Base-by-base conservation (phyloP, 352 stramenopile genomes). In the Globisporangium alternatum region DNA sequence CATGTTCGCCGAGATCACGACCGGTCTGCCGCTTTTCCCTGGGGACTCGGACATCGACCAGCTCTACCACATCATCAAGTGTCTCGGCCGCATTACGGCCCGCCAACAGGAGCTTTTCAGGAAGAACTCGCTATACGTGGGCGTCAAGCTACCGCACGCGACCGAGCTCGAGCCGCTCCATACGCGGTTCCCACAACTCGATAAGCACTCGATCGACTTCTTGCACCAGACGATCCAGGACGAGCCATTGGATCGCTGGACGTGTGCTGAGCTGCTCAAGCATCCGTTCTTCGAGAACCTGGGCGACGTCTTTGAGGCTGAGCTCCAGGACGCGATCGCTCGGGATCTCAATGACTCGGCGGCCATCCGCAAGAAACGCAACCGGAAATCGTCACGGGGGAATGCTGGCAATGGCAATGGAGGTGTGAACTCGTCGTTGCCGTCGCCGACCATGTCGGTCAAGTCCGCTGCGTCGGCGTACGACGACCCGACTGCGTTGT, bases 41-140 rank as follows among this genome's bases (percentile, higher is more conserved):
- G 97, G 97, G 15, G 92, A 98, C 68, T 98, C 97, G 44, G 95
- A 99, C 61, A 97, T 99, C 68, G 96, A 99, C 76, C 97, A 93
- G 69, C 68, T 94, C 1, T 92, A 90, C 69, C 84, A 95, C 62
- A 95, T 95, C 61, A 90, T 93, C 57, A 81, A 83, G 17, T 93
- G 83, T 61, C 73, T 93, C 7, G 86, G 86, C 1, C 64, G 68
- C 45, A 78, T 95, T 22, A 95, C 86, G 1, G 74, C 83, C 5
- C 74, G 84, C 5, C 86, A 95, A 43, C 81, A 91, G 22, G 84
- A 95, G 44, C 76, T 95, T 10, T 95, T 95, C 67, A 76, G 77
- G 9, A 92, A 91, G 61, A 95, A 93, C 59, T 77, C 83, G 33
- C 71, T 95, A 0, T 95, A 93, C 61, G 76, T 90, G 6, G 86